A percentile compares a stretch with the other conserved stretches of the same genome.
Evolutionary conservation across 352 stramenopile genomes (phyloP).

Genomic region (Blastocystis sp.): DNA sequence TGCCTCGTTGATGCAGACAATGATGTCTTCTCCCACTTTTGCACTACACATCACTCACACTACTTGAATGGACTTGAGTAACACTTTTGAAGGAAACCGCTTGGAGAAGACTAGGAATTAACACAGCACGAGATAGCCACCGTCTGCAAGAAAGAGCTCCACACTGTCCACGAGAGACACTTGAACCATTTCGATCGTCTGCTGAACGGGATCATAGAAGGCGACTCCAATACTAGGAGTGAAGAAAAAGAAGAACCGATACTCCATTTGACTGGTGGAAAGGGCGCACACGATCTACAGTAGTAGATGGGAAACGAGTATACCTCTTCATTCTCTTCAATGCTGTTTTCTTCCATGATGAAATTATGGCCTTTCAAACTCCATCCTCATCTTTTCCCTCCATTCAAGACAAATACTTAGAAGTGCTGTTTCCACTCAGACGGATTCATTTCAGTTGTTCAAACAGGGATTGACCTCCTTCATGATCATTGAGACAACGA

Average conservation of each 20-base stretch:
- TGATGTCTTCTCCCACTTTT: constrained; percentile 22
- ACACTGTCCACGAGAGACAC: constrained; percentile 13
- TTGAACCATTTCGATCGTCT: constrained; percentile 44
- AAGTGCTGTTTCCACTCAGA: too few relatives aligned
- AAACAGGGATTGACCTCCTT: too few relatives aligned
- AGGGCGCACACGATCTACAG: constrained; percentile 38
- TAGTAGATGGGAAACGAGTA: background rate
- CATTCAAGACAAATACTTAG: too few relatives aligned
- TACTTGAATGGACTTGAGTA: background rate
- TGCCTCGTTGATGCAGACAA: constrained; percentile 16
- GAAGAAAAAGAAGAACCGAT: background rate
- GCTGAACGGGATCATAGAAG: background rate
- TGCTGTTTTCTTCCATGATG: background rate
- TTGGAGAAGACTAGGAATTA: constrained; percentile 26
- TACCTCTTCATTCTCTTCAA: constrained; percentile 8
- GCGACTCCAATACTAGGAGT: constrained; percentile 34
- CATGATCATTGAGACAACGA: too few relatives aligned
- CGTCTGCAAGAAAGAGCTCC: constrained; percentile 7
- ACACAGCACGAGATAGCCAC: background rate
- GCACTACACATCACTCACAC: constrained; percentile 14
- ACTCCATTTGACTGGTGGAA: constrained; percentile 37
- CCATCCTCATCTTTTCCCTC: background rate
- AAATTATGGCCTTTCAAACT: background rate
- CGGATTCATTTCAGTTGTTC: too few relatives aligned
- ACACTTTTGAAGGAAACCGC: constrained; percentile 15